Evolutionary conservation across 495 filamentous ascomycete species (phyloP).

Genomic region (Hypoxylon rickii): DNA sequence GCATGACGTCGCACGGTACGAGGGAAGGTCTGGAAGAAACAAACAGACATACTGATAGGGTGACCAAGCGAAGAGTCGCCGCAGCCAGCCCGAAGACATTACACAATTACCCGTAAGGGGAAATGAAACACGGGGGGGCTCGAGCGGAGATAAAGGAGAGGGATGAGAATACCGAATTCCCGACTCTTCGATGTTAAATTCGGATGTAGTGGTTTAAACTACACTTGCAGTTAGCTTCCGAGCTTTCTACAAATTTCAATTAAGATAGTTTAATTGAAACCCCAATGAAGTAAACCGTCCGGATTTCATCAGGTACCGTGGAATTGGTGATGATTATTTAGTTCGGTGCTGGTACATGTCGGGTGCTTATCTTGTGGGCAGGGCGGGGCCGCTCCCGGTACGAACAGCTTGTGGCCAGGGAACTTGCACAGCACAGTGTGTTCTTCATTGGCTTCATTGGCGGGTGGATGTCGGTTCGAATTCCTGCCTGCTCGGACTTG

Average conservation of each 20-base stretch:
- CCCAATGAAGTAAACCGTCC: neutral
- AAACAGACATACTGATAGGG: neutral
- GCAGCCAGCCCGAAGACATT: neutral
- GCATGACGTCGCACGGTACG: constrained; percentile 16
- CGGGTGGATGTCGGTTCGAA: too few relatives aligned
- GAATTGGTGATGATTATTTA: neutral
- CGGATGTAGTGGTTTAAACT: constrained; percentile 15
- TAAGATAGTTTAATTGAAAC: constrained; percentile 31
- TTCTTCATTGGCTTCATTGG: too few relatives aligned
- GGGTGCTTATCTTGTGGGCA: too few relatives aligned
- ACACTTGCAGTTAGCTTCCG: constrained; percentile 30
- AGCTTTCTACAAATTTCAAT: constrained; percentile 24
- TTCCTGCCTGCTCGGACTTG: neutral
- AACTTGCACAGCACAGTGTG: neutral
- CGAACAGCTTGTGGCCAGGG: too few relatives aligned
- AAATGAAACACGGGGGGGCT: constrained; percentile 6
- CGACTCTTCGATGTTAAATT: constrained; percentile 9
- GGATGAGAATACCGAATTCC: neutral
- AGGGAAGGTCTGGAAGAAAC: neutral
- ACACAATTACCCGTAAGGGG: neutral
- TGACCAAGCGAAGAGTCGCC: neutral
- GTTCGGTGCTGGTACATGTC: neutral
- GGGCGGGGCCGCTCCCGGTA: too few relatives aligned
- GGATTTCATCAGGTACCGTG: neutral
- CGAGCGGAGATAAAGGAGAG: constrained; percentile 2